Percentiles rank a stretch among this genome's conserved stretches.
Conservation (phyloP, 768 basidiomycete genomes). For the Leccinum obscurum region DNA sequence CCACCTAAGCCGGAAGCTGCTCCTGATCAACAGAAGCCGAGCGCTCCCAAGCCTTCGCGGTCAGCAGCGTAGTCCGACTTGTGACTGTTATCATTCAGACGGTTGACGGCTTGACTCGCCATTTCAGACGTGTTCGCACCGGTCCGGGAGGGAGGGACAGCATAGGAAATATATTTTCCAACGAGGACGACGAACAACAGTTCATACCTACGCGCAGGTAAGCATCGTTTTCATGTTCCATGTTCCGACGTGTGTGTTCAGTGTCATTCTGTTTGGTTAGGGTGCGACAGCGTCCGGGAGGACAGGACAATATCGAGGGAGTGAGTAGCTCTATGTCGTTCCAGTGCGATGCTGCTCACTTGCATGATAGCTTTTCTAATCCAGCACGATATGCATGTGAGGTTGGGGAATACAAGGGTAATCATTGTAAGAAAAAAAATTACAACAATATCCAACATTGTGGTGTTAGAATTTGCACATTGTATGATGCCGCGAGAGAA, state of each 20-base stretch:
- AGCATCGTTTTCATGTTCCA: conserved; percentile 6
- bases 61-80: conserved; percentile 31
- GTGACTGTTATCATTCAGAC: background rate
- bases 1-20: conserved; percentile 49
- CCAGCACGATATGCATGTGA: background rate
- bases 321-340: conserved; percentile 27
- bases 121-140: conserved; percentile 36
- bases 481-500: background rate
- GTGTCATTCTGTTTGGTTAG: conserved; percentile 32
- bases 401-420: background rate
- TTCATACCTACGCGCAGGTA: conserved; percentile 75
- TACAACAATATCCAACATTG: background rate
- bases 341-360: conserved; percentile 1
- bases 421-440: background rate
- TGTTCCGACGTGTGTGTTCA: background rate
- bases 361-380: conserved; percentile 31
- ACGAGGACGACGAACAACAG: conserved; percentile 40
- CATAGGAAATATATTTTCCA: conserved; percentile 45
- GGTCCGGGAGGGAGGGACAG: conserved; percentile 31
- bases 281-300: conserved; percentile 69
- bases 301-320: conserved; percentile 55
- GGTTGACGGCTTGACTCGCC: conserved; percentile 5
- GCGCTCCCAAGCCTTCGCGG: conserved; percentile 50
- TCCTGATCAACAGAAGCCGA: conserved; percentile 1
- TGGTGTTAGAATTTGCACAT: background rate